These are phyloP conservation scores for Acacia concinna DNA, from an alignment of 331 rosid species.

Conservation along the genomic window DNA sequence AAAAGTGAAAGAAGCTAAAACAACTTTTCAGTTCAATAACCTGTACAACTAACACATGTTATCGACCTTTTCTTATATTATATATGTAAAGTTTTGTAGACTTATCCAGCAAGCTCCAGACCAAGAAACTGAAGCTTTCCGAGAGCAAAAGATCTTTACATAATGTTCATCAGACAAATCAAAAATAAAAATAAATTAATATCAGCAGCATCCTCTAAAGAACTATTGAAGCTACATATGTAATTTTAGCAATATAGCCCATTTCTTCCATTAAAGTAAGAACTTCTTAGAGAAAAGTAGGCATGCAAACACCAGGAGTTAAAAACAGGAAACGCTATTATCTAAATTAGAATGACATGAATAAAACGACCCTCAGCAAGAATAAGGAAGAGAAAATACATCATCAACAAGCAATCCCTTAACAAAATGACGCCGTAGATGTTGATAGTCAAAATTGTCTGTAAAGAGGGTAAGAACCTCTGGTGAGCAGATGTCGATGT, in stretches of 20 bases:
- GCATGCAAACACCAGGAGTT: not conserved
- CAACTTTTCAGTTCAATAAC: not conserved
- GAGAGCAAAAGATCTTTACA: not conserved
- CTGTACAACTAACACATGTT: not conserved
- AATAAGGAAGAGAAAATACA: constrained; percentile 46
- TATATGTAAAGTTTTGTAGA: not conserved
- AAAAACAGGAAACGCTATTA: not conserved
- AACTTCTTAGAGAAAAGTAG: constrained; percentile 3
- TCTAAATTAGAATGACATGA: not conserved
- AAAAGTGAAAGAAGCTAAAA: not conserved
- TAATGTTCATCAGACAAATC: not conserved
- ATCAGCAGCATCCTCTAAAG: not conserved
- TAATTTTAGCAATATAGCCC: not conserved
- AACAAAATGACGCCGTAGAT: constrained; percentile 92
- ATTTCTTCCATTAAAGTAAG: not conserved
- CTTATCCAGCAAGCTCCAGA: not conserved
- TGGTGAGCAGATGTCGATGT: constrained; percentile 88
- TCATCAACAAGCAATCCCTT: constrained; percentile 97
- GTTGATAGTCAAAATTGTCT: constrained; percentile 98
- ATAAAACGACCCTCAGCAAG: constrained; percentile 19
- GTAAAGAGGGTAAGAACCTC: constrained; percentile 97
- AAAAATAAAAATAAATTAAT: not conserved
- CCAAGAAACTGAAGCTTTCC: not conserved
- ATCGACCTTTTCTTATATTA: not conserved
- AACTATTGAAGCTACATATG: constrained; percentile 4